Evolutionary conservation across 768 basidiomycete genomes (phyloP).

Genomic region (Suillus lakei): DNA sequence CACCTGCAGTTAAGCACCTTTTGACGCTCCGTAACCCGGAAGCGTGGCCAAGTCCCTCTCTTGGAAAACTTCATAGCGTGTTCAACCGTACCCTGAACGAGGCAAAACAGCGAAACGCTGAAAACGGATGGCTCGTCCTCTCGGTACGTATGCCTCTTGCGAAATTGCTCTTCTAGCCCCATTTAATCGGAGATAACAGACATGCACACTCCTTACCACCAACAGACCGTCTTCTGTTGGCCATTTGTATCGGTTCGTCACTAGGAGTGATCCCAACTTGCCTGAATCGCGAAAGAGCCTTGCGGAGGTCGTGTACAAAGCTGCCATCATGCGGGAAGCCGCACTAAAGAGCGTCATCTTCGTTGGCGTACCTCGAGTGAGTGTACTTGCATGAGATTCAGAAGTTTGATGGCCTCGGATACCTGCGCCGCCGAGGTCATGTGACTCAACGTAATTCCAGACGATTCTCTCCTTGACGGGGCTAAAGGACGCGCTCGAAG

Average conservation of each 20-base stretch:
- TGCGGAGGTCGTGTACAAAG: constrained; percentile 66
- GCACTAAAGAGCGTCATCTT: constrained; percentile 91
- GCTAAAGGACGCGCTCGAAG: constrained; percentile 76
- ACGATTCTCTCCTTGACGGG: constrained; percentile 84
- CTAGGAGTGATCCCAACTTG: constrained; percentile 49
- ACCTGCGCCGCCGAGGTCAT: constrained; percentile 8
- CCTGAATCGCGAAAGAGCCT: constrained; percentile 47
- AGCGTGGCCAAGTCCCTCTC: constrained; percentile 59
- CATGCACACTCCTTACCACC: constrained; percentile 80
- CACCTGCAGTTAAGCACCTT: constrained; percentile 73
- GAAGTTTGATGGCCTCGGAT: constrained; percentile 7
- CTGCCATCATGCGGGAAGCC: constrained; percentile 87
- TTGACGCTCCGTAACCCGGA: constrained; percentile 70
- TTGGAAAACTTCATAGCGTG: constrained; percentile 54
- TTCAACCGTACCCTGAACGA: constrained; percentile 68
- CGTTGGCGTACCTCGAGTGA: constrained; percentile 83
- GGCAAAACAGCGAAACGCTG: constrained; percentile 65
- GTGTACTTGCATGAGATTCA: constrained; percentile 27
- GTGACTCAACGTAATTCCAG: constrained; percentile 41
- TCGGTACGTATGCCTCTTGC: constrained; percentile 52
- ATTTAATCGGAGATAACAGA: constrained; percentile 51
- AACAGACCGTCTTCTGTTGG: constrained; percentile 83
- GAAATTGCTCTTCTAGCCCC: constrained; percentile 27
- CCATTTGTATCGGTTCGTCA: constrained; percentile 80
- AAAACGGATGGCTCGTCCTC: constrained; percentile 82